Evolutionary conservation across 768 basidiomycete species (phyloP), one percentile per base, ranked within the genome.

Genomic region (Termitomyces sp.): DNA sequence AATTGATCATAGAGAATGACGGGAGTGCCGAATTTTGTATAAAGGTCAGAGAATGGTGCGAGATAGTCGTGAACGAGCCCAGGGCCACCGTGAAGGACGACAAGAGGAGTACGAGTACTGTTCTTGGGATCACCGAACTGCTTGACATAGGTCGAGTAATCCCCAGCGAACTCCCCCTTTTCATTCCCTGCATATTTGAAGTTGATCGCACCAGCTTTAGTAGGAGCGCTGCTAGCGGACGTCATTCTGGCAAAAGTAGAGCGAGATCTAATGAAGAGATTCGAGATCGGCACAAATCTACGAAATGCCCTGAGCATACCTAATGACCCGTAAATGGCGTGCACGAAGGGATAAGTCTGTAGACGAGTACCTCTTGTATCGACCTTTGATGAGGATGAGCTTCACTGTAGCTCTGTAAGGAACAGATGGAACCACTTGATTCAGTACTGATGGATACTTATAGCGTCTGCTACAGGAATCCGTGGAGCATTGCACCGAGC

Each of bases 1-100:
- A 85, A 56, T 60, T 85, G 84, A 63, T 83, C 81, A 65, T 85
- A 84, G 49, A 84, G 68, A 46, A 85, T 68, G 63, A 84, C 74
- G 32, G 82, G 80, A 43, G 75, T 75, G 54, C 59, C 51, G 57
- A 70, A 60, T 24, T 66, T 67, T 13, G 62, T 58, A 30, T 72
- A 64, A 44, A 82, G 72, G 48, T 78, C 76, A 43, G 72, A 65
- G 60, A 78, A 60, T n/a, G 74, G 63, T 33, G 74, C 65, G 22
- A 84, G 67, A 64, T 82, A 82, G 56, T 79, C 66, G 59, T 81
- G 75, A 14, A 72, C 57, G 5, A 74, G 58, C 6, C 84, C 82
- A 1, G 79, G 81, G 0, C 79, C 81, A 16, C 81, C 81, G 53
- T 82, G 80, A 1, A 80, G 64, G 0, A 70, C 70, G 26, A 81